Conservation (phyloP, 208 protist genomes). For the Herpetomonas samuelpessoai region DNA sequence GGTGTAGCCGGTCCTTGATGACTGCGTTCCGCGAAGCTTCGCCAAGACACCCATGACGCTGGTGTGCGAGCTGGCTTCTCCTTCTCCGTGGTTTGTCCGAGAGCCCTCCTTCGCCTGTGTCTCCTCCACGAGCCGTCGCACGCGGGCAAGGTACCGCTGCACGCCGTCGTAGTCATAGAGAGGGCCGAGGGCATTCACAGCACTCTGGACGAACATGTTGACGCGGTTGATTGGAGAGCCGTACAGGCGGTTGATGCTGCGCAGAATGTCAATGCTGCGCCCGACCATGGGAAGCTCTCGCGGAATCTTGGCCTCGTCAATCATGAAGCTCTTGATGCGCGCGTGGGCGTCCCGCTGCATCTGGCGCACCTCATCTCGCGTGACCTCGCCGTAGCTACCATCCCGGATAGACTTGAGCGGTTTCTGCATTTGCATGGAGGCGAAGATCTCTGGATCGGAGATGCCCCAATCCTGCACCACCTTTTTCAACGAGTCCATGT, state of each 20-base stretch:
- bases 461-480: constrained; percentile 75
- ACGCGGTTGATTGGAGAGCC: constrained; percentile 74
- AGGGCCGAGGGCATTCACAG: constrained; percentile 53
- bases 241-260: constrained; percentile 77
- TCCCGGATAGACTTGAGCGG: constrained; percentile 42
- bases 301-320: constrained; percentile 54
- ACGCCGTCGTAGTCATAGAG: constrained; percentile 53
- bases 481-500: constrained; percentile 46
- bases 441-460: constrained; percentile 63
- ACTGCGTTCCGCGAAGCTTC: no score
- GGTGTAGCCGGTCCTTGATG: neutral
- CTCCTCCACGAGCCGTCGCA: constrained; percentile 21
- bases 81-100: neutral
- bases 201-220: constrained; percentile 70
- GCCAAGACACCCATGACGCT: no score
- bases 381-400: constrained; percentile 68
- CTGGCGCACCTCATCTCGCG: constrained; percentile 47
- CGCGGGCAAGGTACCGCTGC: constrained; percentile 38
- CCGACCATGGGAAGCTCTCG: constrained; percentile 71
- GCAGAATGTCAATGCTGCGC: constrained; percentile 78
- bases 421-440: constrained; percentile 76
- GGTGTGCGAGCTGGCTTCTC: neutral
- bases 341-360: constrained; percentile 51
- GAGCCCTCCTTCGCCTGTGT: constrained; percentile 1
- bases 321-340: constrained; percentile 41